Base-by-base conservation (phyloP, 139 green algal genomes). In the Mesotaenium endlicherianum region DNA sequence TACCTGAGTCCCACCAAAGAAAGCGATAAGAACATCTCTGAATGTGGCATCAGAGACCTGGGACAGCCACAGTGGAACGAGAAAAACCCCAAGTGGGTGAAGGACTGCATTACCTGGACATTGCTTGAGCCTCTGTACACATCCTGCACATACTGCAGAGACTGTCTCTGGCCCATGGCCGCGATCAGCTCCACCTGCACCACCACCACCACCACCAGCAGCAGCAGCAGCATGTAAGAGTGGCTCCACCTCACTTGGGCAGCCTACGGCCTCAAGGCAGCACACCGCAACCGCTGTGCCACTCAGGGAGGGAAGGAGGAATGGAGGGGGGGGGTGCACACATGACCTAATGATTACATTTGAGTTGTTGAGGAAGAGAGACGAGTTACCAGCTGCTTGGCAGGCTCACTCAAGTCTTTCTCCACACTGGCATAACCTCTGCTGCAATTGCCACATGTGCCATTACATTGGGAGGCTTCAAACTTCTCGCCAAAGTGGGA, bases 361-460 rank as follows among this genome's bases (percentile, higher is more conserved):
- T n/a, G n/a, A n/a, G n/a, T n/a, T n/a, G n/a, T n/a, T n/a, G 8
- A 74, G 38, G 36, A 14, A 8, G 14, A 74, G 8, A n/a, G 42
- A 53, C 5, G 30, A 86, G 43, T 43, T 40, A 88, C 82, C 40
- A 88, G 58, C 41, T 80, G 58, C 31, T 43, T 40, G 26, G 82
- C 82, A 17, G 59, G n/a, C 30, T 80, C 58, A 0, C 49, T 77
- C n/a, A 88, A 38, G 20, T 88, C 40, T 26, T 79, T 6, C 60
- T 78, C 77, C 41, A 47, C 75, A 44, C 14, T 40, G 31, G 50
- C 40, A 36, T 80, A 11, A 5, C 36, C 75, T 5, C 44, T 81
- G 45, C 59, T 50, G 74, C 86, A 90, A 42, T 89, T 90, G 83
- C 89, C 86, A 47, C 86, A 90, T 4, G 86, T 90, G 44, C 43